Percentiles rank a stretch among this genome's conserved stretches.
Conservation (phyloP, 208 protist species). For the Trypanosoma avium region DNA sequence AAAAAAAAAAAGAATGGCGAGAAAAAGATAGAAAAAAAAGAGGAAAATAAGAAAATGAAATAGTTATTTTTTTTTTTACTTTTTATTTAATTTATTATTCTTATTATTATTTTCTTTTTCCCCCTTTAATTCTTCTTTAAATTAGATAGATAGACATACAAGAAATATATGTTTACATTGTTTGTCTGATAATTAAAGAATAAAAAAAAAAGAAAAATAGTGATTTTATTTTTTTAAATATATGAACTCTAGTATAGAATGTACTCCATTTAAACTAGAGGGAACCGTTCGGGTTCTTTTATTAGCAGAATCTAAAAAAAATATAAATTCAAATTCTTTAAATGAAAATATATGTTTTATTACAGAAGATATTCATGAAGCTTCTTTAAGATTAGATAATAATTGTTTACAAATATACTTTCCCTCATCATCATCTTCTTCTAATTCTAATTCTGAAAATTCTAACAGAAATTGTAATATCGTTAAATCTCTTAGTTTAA, state of each 20-base stretch:
- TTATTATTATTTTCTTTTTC: constrained; percentile 8
- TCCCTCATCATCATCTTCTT: not conserved
- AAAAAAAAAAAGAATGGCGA: not conserved
- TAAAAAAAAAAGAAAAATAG: not conserved
- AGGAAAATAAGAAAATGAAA: not conserved
- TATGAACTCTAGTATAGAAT: too few relatives aligned
- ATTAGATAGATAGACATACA: too few relatives aligned
- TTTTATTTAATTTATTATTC: not conserved
- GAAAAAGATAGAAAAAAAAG: too few relatives aligned
- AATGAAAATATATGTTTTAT: not conserved
- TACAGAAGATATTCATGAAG: not conserved
- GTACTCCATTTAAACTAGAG: not conserved
- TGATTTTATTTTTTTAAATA: too few relatives aligned
- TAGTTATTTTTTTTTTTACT: too few relatives aligned
- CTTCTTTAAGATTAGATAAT: not conserved
- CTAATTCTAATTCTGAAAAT: not conserved
- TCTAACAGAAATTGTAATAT: not conserved
- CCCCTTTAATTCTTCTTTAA: constrained; percentile 7
- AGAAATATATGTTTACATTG: too few relatives aligned
- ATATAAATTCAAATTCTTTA: not conserved
- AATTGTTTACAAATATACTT: not conserved
- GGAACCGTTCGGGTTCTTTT: constrained; percentile 2
- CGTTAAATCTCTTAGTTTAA: not conserved
- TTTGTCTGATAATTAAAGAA: not conserved
- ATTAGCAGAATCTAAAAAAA: not conserved